Evolutionary conservation across 2,329 filamentous ascomycete genomes (phyloP), one percentile per base, ranked within the genome.

Genomic region (Fusarium armeniacum): DNA sequence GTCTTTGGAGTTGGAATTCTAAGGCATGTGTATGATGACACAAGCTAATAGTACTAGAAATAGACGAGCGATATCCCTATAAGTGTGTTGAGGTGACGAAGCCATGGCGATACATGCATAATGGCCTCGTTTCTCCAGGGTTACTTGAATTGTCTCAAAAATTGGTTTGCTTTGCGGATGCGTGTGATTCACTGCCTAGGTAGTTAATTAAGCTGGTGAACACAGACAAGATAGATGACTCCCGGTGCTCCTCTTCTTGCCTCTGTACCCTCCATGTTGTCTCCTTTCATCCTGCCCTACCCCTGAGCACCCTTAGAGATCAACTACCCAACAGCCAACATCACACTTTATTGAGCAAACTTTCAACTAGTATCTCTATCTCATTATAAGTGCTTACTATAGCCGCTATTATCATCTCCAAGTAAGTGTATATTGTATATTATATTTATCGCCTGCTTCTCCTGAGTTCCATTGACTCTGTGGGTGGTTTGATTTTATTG

Each of bases 11-110:
- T 72, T 58, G 45, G 56, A 57, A 58, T 58, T 65, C 52, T 51
- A 59, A 58, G 64, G 57, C 54, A 62, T 71, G 63, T 71, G 70
- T 61, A 75, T 59, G 54, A 70, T 65, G 61, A 41, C 41, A 70
- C 58, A 59, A 66, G 61, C 58, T 22, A 49, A 16, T 35, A 56
- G 47, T 40, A 58, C 51, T 73, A 74, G 66, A 73, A 60, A 74
- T 75, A 75, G 73, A 75, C 35, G 44, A 57, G 59, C 55, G 63
- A 33, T 46, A n/a, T 52, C 62, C n/a, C 33, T 41, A 24, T 11
- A 24, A 13, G 16, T 16, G 22, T 9, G 32, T 22, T 30, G 10
- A 20, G 11, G 24, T 47, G 33, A 10, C 10, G 13, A 26, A n/a
- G 38, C n/a, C 22, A 18, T 32, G 13, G 12, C 32, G 10, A 22